phyloP scores from a whole-genome alignment of 1,284 basidiomycete species.

The Mycosarcoma maydis region DNA sequence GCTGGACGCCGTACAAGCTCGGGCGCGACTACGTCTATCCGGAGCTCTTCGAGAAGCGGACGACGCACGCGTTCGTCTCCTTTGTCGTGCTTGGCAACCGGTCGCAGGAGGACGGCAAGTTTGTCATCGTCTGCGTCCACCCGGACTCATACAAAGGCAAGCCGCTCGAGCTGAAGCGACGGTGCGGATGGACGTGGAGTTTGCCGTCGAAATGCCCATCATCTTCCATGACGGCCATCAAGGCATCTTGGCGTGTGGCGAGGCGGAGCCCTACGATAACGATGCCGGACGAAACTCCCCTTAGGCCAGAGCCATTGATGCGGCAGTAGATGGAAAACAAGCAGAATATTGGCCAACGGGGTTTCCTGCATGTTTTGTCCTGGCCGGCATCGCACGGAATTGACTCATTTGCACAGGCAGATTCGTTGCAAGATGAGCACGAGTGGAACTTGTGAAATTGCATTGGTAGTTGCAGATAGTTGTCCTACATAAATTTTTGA shows the following conservation, averaged over 20 bases:
- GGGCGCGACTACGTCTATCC: slow-evolving; percentile 6
- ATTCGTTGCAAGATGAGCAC: no score
- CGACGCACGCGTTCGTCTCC: slow-evolving; percentile 2
- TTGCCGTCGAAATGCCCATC: slow-evolving; percentile 6
- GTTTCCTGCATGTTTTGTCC: no score
- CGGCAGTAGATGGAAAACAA: no score
- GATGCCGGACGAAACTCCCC: slow-evolving; percentile 6
- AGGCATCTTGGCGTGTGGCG: not conserved
- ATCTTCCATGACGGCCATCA: slow-evolving; percentile 6
- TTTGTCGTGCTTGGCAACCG: slow-evolving; percentile 7
- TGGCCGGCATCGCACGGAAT: no score
- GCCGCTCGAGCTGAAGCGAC: slow-evolving; percentile 4
- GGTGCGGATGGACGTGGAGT: slow-evolving; percentile 1
- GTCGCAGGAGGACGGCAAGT: slow-evolving; percentile 2
- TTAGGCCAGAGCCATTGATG: no score
- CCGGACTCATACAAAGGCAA: slow-evolving; percentile 5
- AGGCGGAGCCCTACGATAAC: not conserved
- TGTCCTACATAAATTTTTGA: no score
- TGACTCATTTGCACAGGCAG: no score
- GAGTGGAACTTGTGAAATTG: no score
- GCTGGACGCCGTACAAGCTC: slow-evolving; percentile 12
- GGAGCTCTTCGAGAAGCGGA: not conserved
- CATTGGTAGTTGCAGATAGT: no score
- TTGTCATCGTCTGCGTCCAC: slow-evolving; percentile 6
- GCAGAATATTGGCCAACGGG: no score